Conservation (phyloP, 2,329 filamentous ascomycete species). For the Talaromyces sp. region DNA sequence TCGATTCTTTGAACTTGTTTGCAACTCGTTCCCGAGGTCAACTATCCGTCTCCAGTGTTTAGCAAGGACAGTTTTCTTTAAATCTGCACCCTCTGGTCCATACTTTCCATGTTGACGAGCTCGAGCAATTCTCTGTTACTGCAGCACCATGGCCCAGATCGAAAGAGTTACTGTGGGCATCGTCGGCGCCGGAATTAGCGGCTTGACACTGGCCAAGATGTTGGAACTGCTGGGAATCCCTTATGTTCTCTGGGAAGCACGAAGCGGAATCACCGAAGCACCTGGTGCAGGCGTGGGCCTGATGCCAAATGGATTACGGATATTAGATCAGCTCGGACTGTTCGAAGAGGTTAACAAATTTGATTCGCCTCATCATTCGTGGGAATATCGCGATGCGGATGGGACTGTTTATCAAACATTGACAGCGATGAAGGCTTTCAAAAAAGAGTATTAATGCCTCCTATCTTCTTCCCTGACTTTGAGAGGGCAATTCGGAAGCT, state of each 20-base stretch:
- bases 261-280: conserved; percentile 31
- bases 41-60: too few relatives aligned
- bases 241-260: conserved; percentile 46
- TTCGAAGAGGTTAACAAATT: conserved; percentile 27
- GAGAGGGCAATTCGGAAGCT: background rate
- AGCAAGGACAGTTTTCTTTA: too few relatives aligned
- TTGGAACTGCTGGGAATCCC: conserved; percentile 44
- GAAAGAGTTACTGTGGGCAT: conserved; percentile 37
- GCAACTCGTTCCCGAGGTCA: too few relatives aligned
- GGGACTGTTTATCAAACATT: background rate
- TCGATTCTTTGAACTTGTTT: too few relatives aligned
- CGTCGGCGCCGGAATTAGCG: conserved; percentile 46
- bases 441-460: background rate
- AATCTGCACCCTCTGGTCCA: conserved; percentile 15
- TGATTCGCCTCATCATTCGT: conserved; percentile 17
- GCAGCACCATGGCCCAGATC: background rate
- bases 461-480: background rate
- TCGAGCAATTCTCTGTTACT: background rate
- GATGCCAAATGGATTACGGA: conserved; percentile 39
- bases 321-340: conserved; percentile 49
- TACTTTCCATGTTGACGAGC: background rate
- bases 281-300: conserved; percentile 48
- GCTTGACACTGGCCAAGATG: conserved; percentile 44
- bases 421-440: background rate
- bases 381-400: conserved; percentile 5